These are phyloP conservation scores for Eucalyptus shirleyi DNA, from an alignment of 345 rosid species.

Conservation along the genomic window DNA sequence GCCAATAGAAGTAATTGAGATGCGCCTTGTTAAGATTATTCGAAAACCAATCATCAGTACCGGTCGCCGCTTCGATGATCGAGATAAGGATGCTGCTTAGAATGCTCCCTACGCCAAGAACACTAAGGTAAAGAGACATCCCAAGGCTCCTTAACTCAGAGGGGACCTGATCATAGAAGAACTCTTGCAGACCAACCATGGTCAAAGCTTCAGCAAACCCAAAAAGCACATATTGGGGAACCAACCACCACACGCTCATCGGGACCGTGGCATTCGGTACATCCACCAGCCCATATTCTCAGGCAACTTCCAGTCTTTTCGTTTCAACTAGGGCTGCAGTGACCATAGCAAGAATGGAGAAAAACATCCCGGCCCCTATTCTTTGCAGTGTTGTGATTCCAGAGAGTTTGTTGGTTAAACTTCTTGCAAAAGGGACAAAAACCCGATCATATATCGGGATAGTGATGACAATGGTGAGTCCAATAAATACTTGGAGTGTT, in stretches of 20 bases:
- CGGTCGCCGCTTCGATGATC: not conserved
- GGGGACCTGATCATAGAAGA: slow-evolving; percentile 19
- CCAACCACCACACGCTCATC: slow-evolving; percentile 17
- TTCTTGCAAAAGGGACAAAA: slow-evolving; percentile 27
- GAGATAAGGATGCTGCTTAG: slow-evolving; percentile 9
- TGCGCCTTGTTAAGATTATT: slow-evolving; percentile 16
- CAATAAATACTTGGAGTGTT: slow-evolving; percentile 42
- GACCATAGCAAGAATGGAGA: slow-evolving; percentile 7
- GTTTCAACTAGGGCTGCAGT: slow-evolving; percentile 10
- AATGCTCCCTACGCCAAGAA: slow-evolving; percentile 9
- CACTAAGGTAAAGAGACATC: slow-evolving; percentile 9
- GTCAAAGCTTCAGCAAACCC: slow-evolving; percentile 12
- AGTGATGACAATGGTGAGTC: slow-evolving; percentile 21
- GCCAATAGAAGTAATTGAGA: slow-evolving; percentile 17
- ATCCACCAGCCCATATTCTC: slow-evolving; percentile 2
- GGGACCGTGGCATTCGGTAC: slow-evolving; percentile 5
- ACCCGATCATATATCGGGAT: slow-evolving; percentile 41
- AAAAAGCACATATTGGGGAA: slow-evolving; percentile 12
- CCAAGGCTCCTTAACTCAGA: slow-evolving; percentile 9
- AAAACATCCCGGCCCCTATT: slow-evolving; percentile 7
- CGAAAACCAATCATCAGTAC: slow-evolving; percentile 3
- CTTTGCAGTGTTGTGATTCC: slow-evolving; percentile 9
- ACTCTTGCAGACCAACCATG: slow-evolving; percentile 22
- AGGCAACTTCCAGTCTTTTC: slow-evolving; percentile 4
- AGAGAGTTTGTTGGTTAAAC: slow-evolving; percentile 2